A percentile compares a stretch with the other conserved stretches of the same genome.
phyloP scores from a whole-genome alignment of 192 early-diverging fungal genomes.

The Gigaspora rosea region DNA sequence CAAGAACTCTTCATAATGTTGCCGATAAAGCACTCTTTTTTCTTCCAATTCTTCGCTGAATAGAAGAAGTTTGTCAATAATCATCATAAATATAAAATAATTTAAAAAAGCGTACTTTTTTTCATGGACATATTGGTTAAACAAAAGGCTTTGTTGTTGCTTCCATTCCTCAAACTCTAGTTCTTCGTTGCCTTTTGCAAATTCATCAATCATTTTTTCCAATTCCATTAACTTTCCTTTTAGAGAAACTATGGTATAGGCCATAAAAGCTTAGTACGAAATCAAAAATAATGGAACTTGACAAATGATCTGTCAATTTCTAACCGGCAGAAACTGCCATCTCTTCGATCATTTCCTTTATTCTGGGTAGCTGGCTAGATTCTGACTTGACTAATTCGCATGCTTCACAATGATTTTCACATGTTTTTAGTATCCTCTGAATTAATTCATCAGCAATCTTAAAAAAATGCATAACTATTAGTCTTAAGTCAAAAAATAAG shows the following conservation, averaged over 20 bases:
- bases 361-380: conserved; percentile 18
- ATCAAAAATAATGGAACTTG: not conserved
- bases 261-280: not conserved
- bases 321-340: conserved; percentile 14
- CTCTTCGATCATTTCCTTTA: conserved; percentile 24
- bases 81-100: no score
- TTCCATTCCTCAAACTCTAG: conserved; percentile 26
- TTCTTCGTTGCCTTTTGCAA: conserved; percentile 11
- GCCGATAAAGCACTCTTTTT: not conserved
- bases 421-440: not conserved
- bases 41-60: conserved; percentile 10
- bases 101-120: conserved; percentile 17
- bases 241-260: conserved; percentile 3
- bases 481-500: not conserved
- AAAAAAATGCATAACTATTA: conserved; percentile 5
- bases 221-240: conserved; percentile 24
- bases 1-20: conserved; percentile 21
- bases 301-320: not conserved
- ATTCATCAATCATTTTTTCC: conserved; percentile 26
- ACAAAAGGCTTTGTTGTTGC: not conserved
- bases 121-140: conserved; percentile 2
- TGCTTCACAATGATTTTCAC: conserved; percentile 27
- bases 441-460: conserved; percentile 26
- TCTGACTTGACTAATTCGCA: conserved; percentile 28
- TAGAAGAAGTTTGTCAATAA: no score